phyloP scores from a whole-genome alignment of 495 filamentous ascomycete genomes.

The Podospora australis region DNA sequence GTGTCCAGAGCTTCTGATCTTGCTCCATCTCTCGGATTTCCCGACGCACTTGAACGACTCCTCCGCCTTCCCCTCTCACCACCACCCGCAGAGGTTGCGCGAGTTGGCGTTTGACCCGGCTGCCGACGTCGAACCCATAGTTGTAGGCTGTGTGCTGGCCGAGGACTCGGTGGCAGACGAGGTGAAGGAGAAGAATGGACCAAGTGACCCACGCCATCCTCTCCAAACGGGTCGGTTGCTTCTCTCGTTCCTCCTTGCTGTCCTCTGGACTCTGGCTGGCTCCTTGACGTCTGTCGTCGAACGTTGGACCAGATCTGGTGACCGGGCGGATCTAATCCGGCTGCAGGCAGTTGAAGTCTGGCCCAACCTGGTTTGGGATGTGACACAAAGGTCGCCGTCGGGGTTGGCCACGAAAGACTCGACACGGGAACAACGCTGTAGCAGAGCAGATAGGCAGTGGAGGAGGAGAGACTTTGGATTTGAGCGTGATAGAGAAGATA shows the following conservation, averaged over 20 bases:
- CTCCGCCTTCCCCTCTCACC: constrained; percentile 12
- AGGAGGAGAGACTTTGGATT: no score
- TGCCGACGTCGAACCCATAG: constrained; percentile 34
- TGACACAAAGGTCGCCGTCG: not conserved
- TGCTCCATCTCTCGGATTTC: constrained; percentile 55
- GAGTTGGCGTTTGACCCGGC: constrained; percentile 20
- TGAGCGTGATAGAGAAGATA: no score
- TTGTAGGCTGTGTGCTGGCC: constrained; percentile 27
- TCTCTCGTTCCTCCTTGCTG: not conserved
- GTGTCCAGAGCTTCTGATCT: constrained; percentile 50
- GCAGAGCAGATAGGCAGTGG: no score
- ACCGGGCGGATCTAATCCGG: not conserved
- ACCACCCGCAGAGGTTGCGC: constrained; percentile 10
- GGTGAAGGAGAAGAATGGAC: constrained; percentile 2
- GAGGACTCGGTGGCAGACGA: constrained; percentile 1
- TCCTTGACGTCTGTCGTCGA: not conserved
- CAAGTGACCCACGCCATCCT: constrained; percentile 10
- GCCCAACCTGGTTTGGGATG: not conserved
- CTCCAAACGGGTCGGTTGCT: no score
- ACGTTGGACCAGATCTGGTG: constrained; percentile 2
- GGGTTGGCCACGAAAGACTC: not conserved
- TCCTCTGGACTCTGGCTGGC: no score
- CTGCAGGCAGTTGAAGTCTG: not conserved
- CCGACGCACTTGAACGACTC: constrained; percentile 19
- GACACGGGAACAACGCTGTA: not conserved